phyloP scores from a whole-genome alignment of 305 asterid genomes.

The Fraxinus ornus region DNA sequence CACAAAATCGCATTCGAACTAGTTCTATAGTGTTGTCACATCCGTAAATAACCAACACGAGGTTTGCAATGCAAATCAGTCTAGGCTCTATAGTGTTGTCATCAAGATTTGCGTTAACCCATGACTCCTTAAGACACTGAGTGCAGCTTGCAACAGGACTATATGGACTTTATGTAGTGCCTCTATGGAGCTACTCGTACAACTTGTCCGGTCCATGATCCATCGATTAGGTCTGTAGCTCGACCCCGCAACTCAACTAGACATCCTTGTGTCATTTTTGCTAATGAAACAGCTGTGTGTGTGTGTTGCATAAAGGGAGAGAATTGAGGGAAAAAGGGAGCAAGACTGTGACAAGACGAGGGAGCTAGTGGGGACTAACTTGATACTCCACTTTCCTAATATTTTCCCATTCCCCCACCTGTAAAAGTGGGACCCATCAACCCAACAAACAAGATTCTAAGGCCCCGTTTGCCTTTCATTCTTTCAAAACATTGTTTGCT shows the following conservation, averaged over 20 bases:
- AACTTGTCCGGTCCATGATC: neutral
- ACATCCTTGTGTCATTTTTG: neutral
- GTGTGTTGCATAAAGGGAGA: conserved; percentile 45
- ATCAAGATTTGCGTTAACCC: neutral
- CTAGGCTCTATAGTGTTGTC: neutral
- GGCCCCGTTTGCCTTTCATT: too few relatives aligned
- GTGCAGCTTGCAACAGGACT: neutral
- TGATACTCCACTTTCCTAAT: neutral
- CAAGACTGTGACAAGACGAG: conserved; percentile 40
- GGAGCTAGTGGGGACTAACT: conserved; percentile 10
- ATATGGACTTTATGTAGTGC: neutral
- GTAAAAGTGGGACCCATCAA: neutral
- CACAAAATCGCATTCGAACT: neutral
- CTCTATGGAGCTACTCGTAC: neutral
- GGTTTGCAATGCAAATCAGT: neutral
- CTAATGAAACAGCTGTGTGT: neutral
- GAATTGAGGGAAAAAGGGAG: conserved; percentile 40
- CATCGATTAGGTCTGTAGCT: neutral
- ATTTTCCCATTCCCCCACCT: neutral
- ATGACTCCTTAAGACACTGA: neutral
- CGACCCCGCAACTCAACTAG: neutral
- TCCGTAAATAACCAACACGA: neutral
- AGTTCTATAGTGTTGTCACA: neutral
- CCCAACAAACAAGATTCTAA: neutral
- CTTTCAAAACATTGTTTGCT: too few relatives aligned